Percentiles rank a stretch among this genome's conserved stretches.
Conservation (phyloP, 2,329 filamentous ascomycete species). For the Colletotrichum tofieldiae region DNA sequence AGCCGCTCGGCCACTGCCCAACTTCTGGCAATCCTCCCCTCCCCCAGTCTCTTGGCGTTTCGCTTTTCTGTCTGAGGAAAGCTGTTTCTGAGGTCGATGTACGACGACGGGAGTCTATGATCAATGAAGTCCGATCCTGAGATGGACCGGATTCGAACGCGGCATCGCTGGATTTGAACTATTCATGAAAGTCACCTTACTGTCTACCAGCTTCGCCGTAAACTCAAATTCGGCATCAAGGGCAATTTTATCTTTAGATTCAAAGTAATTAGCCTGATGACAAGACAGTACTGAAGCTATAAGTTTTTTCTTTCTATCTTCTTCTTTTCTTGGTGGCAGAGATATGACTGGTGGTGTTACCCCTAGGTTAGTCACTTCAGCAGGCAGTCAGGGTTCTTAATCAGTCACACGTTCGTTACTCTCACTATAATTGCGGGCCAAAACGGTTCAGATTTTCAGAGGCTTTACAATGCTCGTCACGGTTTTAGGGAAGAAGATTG, state of each 20-base stretch:
- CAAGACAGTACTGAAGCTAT: background rate
- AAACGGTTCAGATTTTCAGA: too few relatives aligned
- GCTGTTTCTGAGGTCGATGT: background rate
- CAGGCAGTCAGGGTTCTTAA: too few relatives aligned
- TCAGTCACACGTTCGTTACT: too few relatives aligned
- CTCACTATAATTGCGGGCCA: too few relatives aligned
- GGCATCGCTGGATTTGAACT: too few relatives aligned
- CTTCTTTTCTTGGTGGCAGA: background rate
- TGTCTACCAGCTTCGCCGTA: background rate
- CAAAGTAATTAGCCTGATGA: background rate
- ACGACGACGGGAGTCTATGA: background rate
- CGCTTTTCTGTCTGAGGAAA: conserved; percentile 22
- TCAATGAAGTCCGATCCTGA: background rate
- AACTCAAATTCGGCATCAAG: background rate
- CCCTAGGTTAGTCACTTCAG: too few relatives aligned
- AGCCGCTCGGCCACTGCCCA: conserved; percentile 1
- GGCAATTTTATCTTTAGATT: background rate
- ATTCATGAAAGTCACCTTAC: background rate
- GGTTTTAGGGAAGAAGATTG: too few relatives aligned
- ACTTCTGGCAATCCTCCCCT: conserved; percentile 2
- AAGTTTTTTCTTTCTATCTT: background rate
- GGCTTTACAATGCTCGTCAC: too few relatives aligned
- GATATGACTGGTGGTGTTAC: too few relatives aligned
- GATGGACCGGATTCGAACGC: background rate
- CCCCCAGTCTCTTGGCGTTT: conserved; percentile 27